Conservation (phyloP, 768 basidiomycete species). For the Pisolithus sp. region DNA sequence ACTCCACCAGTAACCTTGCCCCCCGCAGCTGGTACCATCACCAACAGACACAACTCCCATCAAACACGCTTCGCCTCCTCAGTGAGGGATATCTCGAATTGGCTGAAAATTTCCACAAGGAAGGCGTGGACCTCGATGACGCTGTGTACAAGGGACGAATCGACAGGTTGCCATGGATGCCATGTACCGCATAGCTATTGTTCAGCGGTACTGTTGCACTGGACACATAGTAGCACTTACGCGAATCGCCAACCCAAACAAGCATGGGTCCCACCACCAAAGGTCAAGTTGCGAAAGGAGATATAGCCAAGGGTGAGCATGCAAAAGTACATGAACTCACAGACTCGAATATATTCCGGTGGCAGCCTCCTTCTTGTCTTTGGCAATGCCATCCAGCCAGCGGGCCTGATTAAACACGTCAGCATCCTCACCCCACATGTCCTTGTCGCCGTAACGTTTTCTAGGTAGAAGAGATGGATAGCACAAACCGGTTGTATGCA, state of each 20-base stretch:
- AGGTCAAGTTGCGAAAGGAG: constrained; percentile 21
- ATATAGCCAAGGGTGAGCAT: not conserved
- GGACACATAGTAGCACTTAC: constrained; percentile 8
- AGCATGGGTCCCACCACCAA: constrained; percentile 15
- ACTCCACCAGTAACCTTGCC: constrained; percentile 25
- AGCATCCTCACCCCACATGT: constrained; percentile 28
- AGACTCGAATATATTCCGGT: constrained; percentile 22
- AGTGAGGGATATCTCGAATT: constrained; percentile 42
- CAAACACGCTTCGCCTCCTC: constrained; percentile 21
- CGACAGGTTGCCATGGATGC: not conserved
- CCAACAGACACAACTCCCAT: constrained; percentile 17
- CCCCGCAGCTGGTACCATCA: constrained; percentile 31
- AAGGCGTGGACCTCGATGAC: constrained; percentile 53
- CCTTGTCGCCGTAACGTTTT: constrained; percentile 12
- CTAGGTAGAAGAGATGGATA: not conserved
- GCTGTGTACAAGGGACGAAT: constrained; percentile 6
- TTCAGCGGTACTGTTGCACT: no score
- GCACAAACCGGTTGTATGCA: constrained; percentile 45
- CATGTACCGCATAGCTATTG: not conserved
- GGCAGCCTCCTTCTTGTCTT: no score
- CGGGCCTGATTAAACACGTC: constrained; percentile 26
- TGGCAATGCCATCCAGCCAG: no score
- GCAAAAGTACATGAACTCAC: constrained; percentile 3
- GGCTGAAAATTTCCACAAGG: constrained; percentile 44
- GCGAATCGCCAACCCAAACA: constrained; percentile 30